Base-by-base conservation (phyloP, 352 stramenopile genomes). In the Pythium pyrilobum region DNA sequence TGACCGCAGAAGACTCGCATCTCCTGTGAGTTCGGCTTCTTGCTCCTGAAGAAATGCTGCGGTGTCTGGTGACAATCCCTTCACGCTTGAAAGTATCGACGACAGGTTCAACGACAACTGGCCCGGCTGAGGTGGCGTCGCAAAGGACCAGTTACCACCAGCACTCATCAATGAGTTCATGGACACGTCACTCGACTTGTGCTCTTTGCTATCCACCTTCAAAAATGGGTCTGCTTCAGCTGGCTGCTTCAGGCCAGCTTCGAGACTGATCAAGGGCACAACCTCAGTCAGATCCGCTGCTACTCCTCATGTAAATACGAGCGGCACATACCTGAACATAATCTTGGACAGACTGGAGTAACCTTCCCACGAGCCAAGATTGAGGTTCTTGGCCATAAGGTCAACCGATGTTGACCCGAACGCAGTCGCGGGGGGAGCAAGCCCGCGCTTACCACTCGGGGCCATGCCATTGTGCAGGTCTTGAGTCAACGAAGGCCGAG, bases 271-370 rank as follows among this genome's bases (percentile, higher is more conserved):
- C n/a, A n/a, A n/a, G n/a, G n/a, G n/a, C 13, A 39, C 6, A n/a
- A 7, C 12, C 16, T 6, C 16, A 39, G 34, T 21, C 8, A 52
- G 32, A 11, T 25, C 18, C 23, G 13, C 8, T 8, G 7, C 2
- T 15, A 29, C 1, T 36, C 12, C 20, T 9, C 3, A 27, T 31
- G 3, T 1, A 15, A 1, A 20, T 2, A 12, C 15, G 38, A 20
- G 21, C 36, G 1, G 0, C 13, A 38, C 42, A n/a, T 45, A 83
- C 77, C 73, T 89, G 62, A 86, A 80, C 62, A 89, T 80, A 48
- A 87, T 64, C 56, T 76, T 84, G 10, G 79, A 89, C 41, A 89
- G 31, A 20, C 68, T 75, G n/a, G 79, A 83, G 44, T 86, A 89
- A n/a, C 74, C 74, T 52, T 89, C 76, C 78, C 78, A 89, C 1